A percentile compares a stretch with the other conserved stretches of the same genome.
These are phyloP conservation scores for Phialocephala sp. DNA, from an alignment of 2,329 filamentous ascomycete genomes.

Conservation along the genomic window DNA sequence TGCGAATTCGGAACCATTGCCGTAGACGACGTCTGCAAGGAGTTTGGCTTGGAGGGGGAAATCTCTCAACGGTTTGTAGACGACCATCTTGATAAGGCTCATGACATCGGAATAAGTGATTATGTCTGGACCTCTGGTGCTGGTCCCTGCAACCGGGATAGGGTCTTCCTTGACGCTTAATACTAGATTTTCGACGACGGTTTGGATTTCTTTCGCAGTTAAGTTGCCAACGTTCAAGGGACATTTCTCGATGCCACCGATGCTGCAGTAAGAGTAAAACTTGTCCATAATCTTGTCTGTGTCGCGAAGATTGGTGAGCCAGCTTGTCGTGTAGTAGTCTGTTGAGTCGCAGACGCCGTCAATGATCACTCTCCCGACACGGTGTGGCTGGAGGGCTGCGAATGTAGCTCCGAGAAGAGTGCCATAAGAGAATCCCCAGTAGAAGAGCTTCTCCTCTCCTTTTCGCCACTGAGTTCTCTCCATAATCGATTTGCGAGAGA, in stretches of 20 bases:
- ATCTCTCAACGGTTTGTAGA: slow-evolving; percentile 32
- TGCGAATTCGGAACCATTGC: slow-evolving; percentile 17
- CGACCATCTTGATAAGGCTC: slow-evolving; percentile 27
- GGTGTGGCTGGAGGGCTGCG: slow-evolving; percentile 48
- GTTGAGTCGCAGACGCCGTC: slow-evolving; percentile 31
- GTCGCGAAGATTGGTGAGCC: slow-evolving; percentile 49
- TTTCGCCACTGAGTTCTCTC: slow-evolving; percentile 24
- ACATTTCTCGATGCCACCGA: slow-evolving; percentile 42
- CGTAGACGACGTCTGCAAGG: slow-evolving; percentile 18
- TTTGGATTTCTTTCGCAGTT: slow-evolving; percentile 16
- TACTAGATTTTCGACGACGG: slow-evolving; percentile 16
- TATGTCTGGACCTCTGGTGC: slow-evolving; percentile 30
- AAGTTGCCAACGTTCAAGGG: slow-evolving; percentile 29
- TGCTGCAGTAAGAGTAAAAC: slow-evolving; percentile 38
- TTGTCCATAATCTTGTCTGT: slow-evolving; percentile 37
- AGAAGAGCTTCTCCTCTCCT: slow-evolving; percentile 46
- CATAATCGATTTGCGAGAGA: slow-evolving; percentile 17
- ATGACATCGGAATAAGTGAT: slow-evolving; percentile 38
- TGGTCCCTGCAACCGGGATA: slow-evolving; percentile 21
- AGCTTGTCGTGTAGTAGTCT: slow-evolving; percentile 40
- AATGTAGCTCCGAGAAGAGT: slow-evolving; percentile 50
- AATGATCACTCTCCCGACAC: slow-evolving; percentile 47
- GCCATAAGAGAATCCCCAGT: slow-evolving; percentile 56
- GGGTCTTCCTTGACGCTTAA: slow-evolving; percentile 17
- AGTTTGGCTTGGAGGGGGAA: slow-evolving; percentile 34